Base-by-base conservation (phyloP, 495 filamentous ascomycete genomes). In the Articulospora tetracladia region DNA sequence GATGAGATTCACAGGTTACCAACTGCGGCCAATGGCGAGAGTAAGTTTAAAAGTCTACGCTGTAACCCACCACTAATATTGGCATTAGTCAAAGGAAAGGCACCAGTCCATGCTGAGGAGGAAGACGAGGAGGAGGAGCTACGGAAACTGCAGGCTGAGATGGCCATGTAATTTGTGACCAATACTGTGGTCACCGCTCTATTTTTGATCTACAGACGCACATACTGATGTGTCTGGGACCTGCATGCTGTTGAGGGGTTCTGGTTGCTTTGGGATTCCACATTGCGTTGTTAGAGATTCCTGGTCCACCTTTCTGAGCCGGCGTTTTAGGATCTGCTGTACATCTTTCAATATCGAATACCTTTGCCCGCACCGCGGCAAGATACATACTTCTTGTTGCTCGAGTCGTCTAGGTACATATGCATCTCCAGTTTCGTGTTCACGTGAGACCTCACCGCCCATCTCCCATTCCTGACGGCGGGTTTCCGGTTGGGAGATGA, bases 91-190 rank as follows among this genome's bases (percentile, higher is more conserved):
- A 87, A 86, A 77, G 75, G 78, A 53, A 85, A 85, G 65, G 72
- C 74, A 41, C 74, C 77, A 53, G 71, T 73, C 52, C 55, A 58
- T 20, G 77, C 83, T 62, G 85, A 88, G 72, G 93, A 96, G 70
- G 89, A 92, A 68, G 93, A 98, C 84, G 93, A 97, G 69, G 94
- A 97, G 72, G 93, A 86, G 65, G 95, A 99, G 76, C 79, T 99
- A 68, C 84, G 86, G 71, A 97, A 94, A 74, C 73, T 98, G 66
- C 92, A 93, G 73, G 93, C 91, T 41, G 94, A 97, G 76, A 98
- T 98, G 94, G 92, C 93, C 58, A 96, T 97, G 87, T 92, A 74
- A 85, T 57, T 53, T 11, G n/a, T 52, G 32, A 25, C 56, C 41
- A 51, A 50, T 28, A 46, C 47, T 39, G 32, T 54, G 55, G 51